phyloP scores from a whole-genome alignment of 1,139 yeast genomes.

The Pichia sp. region DNA sequence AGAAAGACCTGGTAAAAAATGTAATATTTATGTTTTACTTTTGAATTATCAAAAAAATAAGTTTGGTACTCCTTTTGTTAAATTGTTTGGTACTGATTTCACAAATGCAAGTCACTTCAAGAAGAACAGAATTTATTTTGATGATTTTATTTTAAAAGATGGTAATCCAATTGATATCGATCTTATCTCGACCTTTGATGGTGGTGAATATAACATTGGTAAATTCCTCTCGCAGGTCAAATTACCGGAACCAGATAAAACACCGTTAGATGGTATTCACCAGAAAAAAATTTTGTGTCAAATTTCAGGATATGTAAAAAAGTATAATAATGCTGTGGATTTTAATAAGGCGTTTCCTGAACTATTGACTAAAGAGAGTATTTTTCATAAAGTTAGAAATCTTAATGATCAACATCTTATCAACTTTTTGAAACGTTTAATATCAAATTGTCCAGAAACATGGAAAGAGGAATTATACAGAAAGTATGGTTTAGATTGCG shows the following conservation, averaged over 20 bases:
- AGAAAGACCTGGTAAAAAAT: not conserved
- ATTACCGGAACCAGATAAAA: conserved; percentile 10
- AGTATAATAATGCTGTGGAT: conserved; percentile 17
- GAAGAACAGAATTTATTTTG: not conserved
- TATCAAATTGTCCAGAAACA: conserved; percentile 5
- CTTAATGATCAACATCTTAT: conserved; percentile 12
- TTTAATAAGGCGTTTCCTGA: conserved; percentile 10
- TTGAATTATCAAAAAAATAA: conserved; percentile 2
- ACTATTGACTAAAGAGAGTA: conserved; percentile 3
- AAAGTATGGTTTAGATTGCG: conserved; percentile 9
- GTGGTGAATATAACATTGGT: not conserved
- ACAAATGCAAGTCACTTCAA: conserved; percentile 9
- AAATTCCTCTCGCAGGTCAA: not conserved
- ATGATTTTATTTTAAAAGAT: conserved; percentile 8
- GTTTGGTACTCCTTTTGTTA: not conserved
- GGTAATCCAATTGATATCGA: conserved; percentile 1
- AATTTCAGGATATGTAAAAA: conserved; percentile 14
- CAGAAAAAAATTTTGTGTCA: conserved; percentile 15
- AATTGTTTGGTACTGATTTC: conserved; percentile 19
- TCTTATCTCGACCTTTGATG: conserved; percentile 14
- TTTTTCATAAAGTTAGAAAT: conserved; percentile 5
- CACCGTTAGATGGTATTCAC: conserved; percentile 13
- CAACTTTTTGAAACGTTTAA: conserved; percentile 8
- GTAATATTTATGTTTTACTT: conserved; percentile 7
- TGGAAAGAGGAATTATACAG: conserved; percentile 10